phyloP scores from a whole-genome alignment of 2,329 filamentous ascomycete genomes.

The Aspergillus costaricaensis region DNA sequence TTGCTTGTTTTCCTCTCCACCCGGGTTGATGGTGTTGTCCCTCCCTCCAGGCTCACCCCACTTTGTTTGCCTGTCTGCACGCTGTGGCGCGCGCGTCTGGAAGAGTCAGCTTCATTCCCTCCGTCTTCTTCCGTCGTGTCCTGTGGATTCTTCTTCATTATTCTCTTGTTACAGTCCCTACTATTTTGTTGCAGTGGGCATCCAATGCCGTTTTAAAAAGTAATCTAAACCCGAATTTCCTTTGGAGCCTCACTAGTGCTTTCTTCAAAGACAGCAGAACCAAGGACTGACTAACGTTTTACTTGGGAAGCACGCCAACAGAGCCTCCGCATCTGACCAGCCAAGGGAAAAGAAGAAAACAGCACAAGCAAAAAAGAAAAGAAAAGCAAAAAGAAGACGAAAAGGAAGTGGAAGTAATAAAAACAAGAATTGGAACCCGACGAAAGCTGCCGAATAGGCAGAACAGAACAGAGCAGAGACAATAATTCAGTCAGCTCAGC shows the following conservation, averaged over 20 bases:
- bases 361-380: neutral
- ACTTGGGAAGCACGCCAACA: neutral
- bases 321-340: neutral
- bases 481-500: neutral
- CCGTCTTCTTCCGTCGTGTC: slow-evolving; percentile 5
- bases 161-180: neutral
- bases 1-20: neutral
- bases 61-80: slow-evolving; percentile 8
- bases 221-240: too few relatives aligned
- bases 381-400: neutral
- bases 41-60: slow-evolving; percentile 6
- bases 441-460: neutral
- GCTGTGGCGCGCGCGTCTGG: slow-evolving; percentile 11
- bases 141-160: neutral
- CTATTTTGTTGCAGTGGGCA: neutral
- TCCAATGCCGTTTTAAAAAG: neutral
- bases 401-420: neutral
- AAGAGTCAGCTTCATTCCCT: slow-evolving; percentile 10
- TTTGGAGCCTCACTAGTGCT: neutral
- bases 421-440: neutral
- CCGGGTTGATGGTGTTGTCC: slow-evolving; percentile 10
- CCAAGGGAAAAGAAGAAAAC: neutral
- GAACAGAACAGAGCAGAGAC: neutral
- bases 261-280: neutral
- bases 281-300: neutral